phyloP scores from a whole-genome alignment of 2,329 filamentous ascomycete genomes.

The Phoma herbarum region DNA sequence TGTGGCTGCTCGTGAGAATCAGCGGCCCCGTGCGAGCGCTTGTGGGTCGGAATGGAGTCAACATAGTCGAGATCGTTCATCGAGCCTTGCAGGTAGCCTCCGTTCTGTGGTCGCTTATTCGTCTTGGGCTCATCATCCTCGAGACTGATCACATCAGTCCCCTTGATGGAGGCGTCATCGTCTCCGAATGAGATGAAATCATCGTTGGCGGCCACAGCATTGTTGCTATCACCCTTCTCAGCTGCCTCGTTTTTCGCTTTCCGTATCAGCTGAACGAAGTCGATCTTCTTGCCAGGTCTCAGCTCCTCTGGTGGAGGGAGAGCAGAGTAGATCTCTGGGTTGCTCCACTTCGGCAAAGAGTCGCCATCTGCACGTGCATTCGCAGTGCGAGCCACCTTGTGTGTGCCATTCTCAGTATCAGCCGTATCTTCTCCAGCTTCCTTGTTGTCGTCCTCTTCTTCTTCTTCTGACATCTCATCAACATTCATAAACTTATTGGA shows the following conservation, averaged over 20 bases:
- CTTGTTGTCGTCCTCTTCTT: slow-evolving; percentile 45
- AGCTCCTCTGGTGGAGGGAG: slow-evolving; percentile 79
- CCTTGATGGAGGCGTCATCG: slow-evolving; percentile 61
- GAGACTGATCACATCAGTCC: neutral
- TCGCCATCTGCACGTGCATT: slow-evolving; percentile 40
- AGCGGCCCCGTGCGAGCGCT: slow-evolving; percentile 20
- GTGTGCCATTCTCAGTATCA: slow-evolving; percentile 30
- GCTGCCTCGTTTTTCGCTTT: slow-evolving; percentile 76
- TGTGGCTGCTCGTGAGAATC: slow-evolving; percentile 25
- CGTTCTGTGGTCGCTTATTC: slow-evolving; percentile 17
- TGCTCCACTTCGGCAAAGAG: slow-evolving; percentile 82
- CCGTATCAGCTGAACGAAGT: slow-evolving; percentile 89
- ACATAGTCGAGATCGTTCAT: slow-evolving; percentile 32
- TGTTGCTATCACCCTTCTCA: slow-evolving; percentile 63
- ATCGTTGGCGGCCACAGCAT: slow-evolving; percentile 60
- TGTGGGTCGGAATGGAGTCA: slow-evolving; percentile 15
- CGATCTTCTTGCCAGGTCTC: slow-evolving; percentile 75
- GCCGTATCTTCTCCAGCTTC: slow-evolving; percentile 36
- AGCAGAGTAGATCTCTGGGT: slow-evolving; percentile 91
- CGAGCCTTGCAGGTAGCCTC: slow-evolving; percentile 31
- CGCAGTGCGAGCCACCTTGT: slow-evolving; percentile 38
- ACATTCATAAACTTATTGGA: slow-evolving; percentile 53
- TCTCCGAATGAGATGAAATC: slow-evolving; percentile 92
- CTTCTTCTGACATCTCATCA: slow-evolving; percentile 53
- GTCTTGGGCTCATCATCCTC: slow-evolving; percentile 36